Conservation (phyloP, 257 asterid species). For the Verbena officinalis region DNA sequence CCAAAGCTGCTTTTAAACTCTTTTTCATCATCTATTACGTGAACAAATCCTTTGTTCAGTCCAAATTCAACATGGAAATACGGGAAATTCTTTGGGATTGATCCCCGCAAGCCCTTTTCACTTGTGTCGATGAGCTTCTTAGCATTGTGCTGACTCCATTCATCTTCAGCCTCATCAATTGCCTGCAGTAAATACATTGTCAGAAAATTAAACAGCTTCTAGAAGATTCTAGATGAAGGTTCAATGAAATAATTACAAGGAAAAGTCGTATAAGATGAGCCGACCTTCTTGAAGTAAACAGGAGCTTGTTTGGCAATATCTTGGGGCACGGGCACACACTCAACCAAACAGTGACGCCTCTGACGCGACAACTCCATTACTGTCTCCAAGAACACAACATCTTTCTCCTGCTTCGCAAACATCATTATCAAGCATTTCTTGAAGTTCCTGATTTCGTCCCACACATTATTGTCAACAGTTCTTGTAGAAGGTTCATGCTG, state of each 20-base stretch:
- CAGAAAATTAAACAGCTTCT: too few relatives aligned
- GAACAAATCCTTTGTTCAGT: constrained; percentile 77
- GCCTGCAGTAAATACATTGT: constrained; percentile 57
- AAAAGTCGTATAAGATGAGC: constrained; percentile 16
- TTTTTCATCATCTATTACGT: constrained; percentile 88
- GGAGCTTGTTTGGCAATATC: constrained; percentile 90
- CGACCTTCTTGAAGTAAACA: constrained; percentile 90
- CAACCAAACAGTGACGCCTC: constrained; percentile 87
- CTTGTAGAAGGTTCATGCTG: constrained; percentile 95
- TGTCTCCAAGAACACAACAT: constrained; percentile 81
- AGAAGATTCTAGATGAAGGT: background rate
- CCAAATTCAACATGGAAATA: constrained; percentile 97
- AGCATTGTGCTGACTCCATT: constrained; percentile 97
- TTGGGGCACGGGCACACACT: constrained; percentile 85
- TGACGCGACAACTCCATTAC: constrained; percentile 81
- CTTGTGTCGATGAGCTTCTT: constrained; percentile 96
- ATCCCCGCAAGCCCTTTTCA: constrained; percentile 74
- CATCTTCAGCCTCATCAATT: constrained; percentile 95
- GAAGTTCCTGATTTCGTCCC: constrained; percentile 95
- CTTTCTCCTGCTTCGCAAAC: constrained; percentile 87
- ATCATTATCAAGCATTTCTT: constrained; percentile 97
- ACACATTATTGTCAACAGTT: constrained; percentile 79
- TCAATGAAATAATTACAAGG: background rate
- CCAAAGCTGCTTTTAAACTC: constrained; percentile 82
- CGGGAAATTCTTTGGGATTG: constrained; percentile 91